These are phyloP conservation scores for Penicillium sp. DNA, from an alignment of 2,329 filamentous ascomycete genomes.

Conservation along the genomic window DNA sequence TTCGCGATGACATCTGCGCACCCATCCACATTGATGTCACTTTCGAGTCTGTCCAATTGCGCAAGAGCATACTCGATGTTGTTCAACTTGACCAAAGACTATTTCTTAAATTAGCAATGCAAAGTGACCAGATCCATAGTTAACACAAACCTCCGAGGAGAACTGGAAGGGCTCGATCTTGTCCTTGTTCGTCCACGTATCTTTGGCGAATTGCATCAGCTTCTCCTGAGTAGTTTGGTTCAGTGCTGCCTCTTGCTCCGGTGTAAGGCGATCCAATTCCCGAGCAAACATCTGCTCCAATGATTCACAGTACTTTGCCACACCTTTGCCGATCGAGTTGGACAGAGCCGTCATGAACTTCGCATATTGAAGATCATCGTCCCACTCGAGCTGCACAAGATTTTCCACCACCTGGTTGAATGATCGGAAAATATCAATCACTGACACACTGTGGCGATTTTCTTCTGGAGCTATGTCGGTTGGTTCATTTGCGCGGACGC, in stretches of 20 bases:
- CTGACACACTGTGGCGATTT: conserved; percentile 86
- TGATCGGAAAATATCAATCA: conserved; percentile 88
- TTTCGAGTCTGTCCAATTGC: conserved; percentile 86
- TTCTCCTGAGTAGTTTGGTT: conserved; percentile 84
- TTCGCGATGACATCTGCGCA: conserved; percentile 79
- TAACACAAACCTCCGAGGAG: conserved; percentile 72
- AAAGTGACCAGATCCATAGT: not conserved
- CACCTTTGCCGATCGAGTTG: conserved; percentile 76
- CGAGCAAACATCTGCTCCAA: conserved; percentile 79
- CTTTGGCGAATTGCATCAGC: conserved; percentile 89
- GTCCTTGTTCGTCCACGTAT: conserved; percentile 87
- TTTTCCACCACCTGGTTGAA: conserved; percentile 92
- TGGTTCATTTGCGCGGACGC: conserved; percentile 65
- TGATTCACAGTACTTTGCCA: conserved; percentile 87
- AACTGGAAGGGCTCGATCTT: conserved; percentile 97
- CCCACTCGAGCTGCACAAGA: conserved; percentile 83
- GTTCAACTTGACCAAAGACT: conserved; percentile 97
- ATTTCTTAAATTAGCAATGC: conserved; percentile 28
- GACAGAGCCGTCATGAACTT: conserved; percentile 95
- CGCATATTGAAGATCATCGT: conserved; percentile 87
- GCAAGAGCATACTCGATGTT: conserved; percentile 94
- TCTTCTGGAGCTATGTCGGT: conserved; percentile 69
- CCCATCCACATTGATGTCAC: conserved; percentile 83
- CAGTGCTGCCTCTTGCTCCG: conserved; percentile 77
- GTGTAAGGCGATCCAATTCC: conserved; percentile 91